Evolutionary conservation across 371 early-diverging fungal genomes (phyloP).

Genomic region (Mucor piriformis): DNA sequence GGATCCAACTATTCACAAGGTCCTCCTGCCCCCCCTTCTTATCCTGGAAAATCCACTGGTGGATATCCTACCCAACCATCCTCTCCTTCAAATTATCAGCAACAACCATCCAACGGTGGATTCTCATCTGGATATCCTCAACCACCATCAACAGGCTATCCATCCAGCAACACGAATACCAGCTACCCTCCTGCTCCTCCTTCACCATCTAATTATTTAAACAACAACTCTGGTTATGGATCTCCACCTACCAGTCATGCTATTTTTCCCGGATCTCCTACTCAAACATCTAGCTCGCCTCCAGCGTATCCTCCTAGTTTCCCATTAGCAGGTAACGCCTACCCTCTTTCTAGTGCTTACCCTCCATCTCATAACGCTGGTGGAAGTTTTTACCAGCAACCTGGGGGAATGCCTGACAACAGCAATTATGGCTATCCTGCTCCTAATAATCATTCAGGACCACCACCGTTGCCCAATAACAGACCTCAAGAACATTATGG

Average conservation of each 20-base stretch:
- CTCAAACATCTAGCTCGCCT: constrained; percentile 3
- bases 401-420: not conserved
- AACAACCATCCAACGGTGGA: not conserved
- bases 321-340: constrained; percentile 1
- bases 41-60: no score
- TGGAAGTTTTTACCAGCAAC: constrained; percentile 5
- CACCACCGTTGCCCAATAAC: constrained; percentile 11
- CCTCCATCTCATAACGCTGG: not conserved
- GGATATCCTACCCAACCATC: constrained; percentile 9
- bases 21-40: not conserved
- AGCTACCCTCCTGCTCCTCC: constrained; percentile 22
- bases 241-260: not conserved
- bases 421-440: not conserved
- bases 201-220: constrained; percentile 3
- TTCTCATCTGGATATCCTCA: constrained; percentile 15
- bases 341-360: not conserved
- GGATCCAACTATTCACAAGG: constrained; percentile 2
- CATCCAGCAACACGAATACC: not conserved
- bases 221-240: constrained; percentile 2
- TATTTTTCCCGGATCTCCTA: not conserved
- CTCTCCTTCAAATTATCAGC: constrained; percentile 8
- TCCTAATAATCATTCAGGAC: not conserved
- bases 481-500: constrained; percentile 20
- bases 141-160: not conserved
- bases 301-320: constrained; percentile 5